These are phyloP conservation scores for Aspergillus steynii DNA, from an alignment of 495 filamentous ascomycete genomes.

Conservation along the genomic window DNA sequence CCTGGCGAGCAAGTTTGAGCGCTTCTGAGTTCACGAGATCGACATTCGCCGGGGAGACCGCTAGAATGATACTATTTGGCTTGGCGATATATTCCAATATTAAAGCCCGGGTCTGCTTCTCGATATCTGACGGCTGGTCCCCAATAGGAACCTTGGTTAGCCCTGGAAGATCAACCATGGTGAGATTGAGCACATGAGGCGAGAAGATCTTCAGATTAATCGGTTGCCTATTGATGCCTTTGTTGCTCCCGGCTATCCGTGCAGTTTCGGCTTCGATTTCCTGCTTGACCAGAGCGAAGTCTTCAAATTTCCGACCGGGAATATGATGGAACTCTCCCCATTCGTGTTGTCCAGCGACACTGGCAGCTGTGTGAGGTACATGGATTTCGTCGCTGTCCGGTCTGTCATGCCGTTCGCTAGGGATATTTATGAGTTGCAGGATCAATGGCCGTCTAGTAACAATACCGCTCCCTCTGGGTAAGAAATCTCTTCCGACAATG, in stretches of 20 bases:
- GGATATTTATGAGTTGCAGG: slow-evolving; percentile 96
- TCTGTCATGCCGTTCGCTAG: slow-evolving; percentile 70
- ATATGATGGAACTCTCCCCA: slow-evolving; percentile 98
- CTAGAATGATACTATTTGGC: slow-evolving; percentile 96
- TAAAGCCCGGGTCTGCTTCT: slow-evolving; percentile 96
- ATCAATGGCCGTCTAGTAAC: slow-evolving; percentile 93
- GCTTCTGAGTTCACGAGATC: slow-evolving; percentile 99
- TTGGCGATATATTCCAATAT: slow-evolving; percentile 99
- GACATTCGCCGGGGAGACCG: slow-evolving; percentile 96
- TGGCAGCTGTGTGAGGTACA: slow-evolving; percentile 67
- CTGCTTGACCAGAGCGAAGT: slow-evolving; percentile 89
- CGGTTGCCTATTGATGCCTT: slow-evolving; percentile 95
- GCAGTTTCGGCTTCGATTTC: slow-evolving; percentile 98
- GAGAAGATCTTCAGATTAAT: slow-evolving; percentile 99
- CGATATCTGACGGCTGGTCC: slow-evolving; percentile 96
- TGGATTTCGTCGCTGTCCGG: slow-evolving; percentile 66
- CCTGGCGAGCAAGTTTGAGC: slow-evolving; percentile 93
- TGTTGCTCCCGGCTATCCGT: slow-evolving; percentile 94
- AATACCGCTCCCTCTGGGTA: slow-evolving; percentile 95
- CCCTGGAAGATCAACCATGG: slow-evolving; percentile 92
- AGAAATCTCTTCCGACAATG: slow-evolving; percentile 95
- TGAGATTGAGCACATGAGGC: slow-evolving; percentile 93
- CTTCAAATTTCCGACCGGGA: slow-evolving; percentile 83
- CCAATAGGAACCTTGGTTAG: slow-evolving; percentile 98
- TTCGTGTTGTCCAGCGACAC: slow-evolving; percentile 71